These are phyloP conservation scores for Piper betle DNA, from an alignment of 164 flowering plant species.

Conservation along the genomic window DNA sequence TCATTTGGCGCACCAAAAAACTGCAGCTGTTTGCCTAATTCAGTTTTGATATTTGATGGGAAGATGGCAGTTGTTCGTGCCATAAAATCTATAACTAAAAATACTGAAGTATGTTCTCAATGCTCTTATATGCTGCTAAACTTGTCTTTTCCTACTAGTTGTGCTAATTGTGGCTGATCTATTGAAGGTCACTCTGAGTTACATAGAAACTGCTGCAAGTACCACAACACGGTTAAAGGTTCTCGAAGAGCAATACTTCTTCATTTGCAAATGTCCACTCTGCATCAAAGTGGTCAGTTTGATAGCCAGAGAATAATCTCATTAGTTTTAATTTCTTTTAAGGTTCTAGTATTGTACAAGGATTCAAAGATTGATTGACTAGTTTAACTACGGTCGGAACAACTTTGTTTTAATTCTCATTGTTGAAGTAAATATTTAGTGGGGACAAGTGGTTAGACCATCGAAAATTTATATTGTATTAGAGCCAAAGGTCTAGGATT, in stretches of 20 bases:
- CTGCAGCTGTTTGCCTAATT: constrained; percentile 87
- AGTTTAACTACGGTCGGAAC: too few relatives aligned
- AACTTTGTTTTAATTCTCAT: too few relatives aligned
- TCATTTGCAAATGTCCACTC: constrained; percentile 63
- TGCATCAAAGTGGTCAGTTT: constrained; percentile 59
- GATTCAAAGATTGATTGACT: too few relatives aligned
- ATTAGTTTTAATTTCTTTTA: background rate
- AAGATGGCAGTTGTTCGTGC: constrained; percentile 77
- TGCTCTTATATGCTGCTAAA: background rate
- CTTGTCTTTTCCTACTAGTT: background rate
- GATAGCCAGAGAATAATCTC: background rate
- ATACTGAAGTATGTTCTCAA: constrained; percentile 52
- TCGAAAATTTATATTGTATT: too few relatives aligned
- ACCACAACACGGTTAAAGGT: constrained; percentile 68
- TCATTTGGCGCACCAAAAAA: constrained; percentile 11
- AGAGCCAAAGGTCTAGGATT: too few relatives aligned
- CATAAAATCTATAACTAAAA: constrained; percentile 56
- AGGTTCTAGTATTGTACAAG: too few relatives aligned
- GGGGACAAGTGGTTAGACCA: too few relatives aligned
- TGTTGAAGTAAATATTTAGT: too few relatives aligned
- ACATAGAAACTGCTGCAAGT: constrained; percentile 95
- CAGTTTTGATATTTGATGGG: constrained; percentile 83
- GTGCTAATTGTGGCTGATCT: constrained; percentile 4
- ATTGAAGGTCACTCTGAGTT: constrained; percentile 67
- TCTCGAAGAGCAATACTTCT: constrained; percentile 77